phyloP scores from a whole-genome alignment of 164 flowering plant genomes.

The Santalum album region DNA sequence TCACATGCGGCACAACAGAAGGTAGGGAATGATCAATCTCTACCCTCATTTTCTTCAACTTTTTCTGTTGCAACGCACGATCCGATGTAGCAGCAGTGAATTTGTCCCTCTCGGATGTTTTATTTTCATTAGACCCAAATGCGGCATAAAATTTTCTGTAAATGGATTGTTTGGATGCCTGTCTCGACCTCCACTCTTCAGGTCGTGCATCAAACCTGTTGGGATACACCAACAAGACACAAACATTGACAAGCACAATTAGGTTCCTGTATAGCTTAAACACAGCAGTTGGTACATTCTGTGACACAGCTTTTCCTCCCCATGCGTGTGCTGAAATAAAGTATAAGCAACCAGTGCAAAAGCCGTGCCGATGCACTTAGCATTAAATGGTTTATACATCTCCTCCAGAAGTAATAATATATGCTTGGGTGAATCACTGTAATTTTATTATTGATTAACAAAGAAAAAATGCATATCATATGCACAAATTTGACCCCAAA shows the following conservation, averaged over 20 bases:
- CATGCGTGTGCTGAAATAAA: too few relatives aligned
- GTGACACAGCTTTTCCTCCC: too few relatives aligned
- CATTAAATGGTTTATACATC: too few relatives aligned
- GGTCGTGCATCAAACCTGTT: slow-evolving; percentile 55
- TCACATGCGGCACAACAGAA: slow-evolving; percentile 8
- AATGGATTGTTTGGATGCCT: slow-evolving; percentile 50
- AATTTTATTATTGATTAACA: too few relatives aligned
- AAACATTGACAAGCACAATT: background rate
- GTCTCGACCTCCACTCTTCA: slow-evolving; percentile 78
- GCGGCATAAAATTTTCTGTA: slow-evolving; percentile 46
- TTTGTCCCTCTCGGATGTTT: slow-evolving; percentile 20
- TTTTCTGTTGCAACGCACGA: slow-evolving; percentile 19
- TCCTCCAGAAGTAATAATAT: too few relatives aligned
- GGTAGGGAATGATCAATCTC: slow-evolving; percentile 39
- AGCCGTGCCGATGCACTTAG: too few relatives aligned
- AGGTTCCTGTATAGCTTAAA: background rate
- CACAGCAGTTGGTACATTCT: background rate
- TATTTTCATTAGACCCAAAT: slow-evolving; percentile 43
- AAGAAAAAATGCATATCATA: too few relatives aligned
- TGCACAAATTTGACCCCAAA: too few relatives aligned
- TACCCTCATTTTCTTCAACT: slow-evolving; percentile 47
- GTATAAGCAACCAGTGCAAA: too few relatives aligned
- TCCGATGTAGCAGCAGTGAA: slow-evolving; percentile 24
- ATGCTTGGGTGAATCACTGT: too few relatives aligned
- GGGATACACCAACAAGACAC: background rate